Conservation (phyloP, 805 yeast genomes). For the Kodamaea laetipori region DNA sequence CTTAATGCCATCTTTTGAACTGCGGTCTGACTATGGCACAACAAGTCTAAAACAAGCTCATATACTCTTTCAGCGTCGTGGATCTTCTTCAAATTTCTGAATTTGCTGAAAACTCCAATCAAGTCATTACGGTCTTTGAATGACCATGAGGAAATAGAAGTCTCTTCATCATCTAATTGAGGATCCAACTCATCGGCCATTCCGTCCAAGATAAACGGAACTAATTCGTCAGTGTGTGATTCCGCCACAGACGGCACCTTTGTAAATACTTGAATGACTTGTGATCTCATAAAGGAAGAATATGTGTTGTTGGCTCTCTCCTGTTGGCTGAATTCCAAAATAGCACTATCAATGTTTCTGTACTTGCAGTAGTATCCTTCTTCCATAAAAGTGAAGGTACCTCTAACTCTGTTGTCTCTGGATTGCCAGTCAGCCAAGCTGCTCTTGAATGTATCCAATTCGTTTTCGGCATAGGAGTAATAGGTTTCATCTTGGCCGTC, state of each 20-base stretch:
- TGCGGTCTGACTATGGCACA: constrained; percentile 61
- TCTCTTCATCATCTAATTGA: constrained; percentile 25
- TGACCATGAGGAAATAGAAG: constrained; percentile 34
- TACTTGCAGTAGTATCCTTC: constrained; percentile 31
- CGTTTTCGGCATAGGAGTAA: constrained; percentile 8
- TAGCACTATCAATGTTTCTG: constrained; percentile 32
- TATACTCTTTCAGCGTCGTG: constrained; percentile 55
- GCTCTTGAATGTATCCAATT: constrained; percentile 14
- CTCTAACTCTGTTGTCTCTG: constrained; percentile 46
- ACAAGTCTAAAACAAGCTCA: constrained; percentile 51
- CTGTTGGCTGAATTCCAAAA: constrained; percentile 38
- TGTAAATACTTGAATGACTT: constrained; percentile 58
- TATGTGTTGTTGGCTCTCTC: constrained; percentile 39
- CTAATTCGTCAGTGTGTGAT: constrained; percentile 53
- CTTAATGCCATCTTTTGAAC: constrained; percentile 74
- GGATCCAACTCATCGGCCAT: constrained; percentile 17
- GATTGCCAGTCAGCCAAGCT: constrained; percentile 42
- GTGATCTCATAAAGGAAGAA: constrained; percentile 53
- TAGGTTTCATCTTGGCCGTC: constrained; percentile 20
- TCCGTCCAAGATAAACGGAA: constrained; percentile 54
- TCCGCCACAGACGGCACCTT: constrained; percentile 73
- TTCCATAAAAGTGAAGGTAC: constrained; percentile 35
- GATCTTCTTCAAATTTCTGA: constrained; percentile 62
- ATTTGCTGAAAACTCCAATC: constrained; percentile 61
- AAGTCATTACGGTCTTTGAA: constrained; percentile 58